Conservation (phyloP, 805 yeast species). For the Yarrowia sp. region DNA sequence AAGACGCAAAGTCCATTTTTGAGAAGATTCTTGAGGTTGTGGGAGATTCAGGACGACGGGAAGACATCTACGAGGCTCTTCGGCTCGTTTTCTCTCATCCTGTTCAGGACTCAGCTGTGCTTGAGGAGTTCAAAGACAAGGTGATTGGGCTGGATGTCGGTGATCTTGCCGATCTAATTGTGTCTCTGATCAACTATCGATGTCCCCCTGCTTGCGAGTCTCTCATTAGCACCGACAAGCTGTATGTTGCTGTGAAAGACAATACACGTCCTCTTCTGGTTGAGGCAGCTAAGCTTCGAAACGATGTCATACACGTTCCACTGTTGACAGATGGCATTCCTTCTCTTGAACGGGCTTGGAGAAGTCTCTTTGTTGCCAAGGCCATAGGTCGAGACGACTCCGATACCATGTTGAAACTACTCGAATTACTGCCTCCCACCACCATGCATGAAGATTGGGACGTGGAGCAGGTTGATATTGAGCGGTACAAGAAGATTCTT, state of each 20-base stretch:
- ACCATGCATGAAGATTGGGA: neutral
- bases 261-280: neutral
- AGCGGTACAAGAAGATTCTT: constrained; percentile 6
- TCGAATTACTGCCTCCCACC: neutral
- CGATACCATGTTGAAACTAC: neutral
- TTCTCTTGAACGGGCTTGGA: constrained; percentile 1
- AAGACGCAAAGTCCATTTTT: neutral
- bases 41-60: neutral
- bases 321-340: neutral
- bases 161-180: neutral
- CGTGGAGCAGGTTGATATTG: constrained; percentile 2
- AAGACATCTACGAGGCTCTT: neutral
- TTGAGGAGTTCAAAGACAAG: neutral
- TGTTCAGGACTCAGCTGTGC: neutral
- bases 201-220: constrained; percentile 3
- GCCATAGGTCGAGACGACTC: constrained; percentile 1
- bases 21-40: neutral
- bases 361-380: constrained; percentile 18
- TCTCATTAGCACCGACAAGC: neutral
- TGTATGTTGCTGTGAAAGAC: constrained; percentile 8
- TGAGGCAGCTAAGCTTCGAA: constrained; percentile 7
- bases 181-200: neutral
- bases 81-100: neutral
- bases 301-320: neutral
- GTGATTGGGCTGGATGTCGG: constrained; percentile 6